Evolutionary conservation across 139 green algal species (phyloP).

Genomic region (Asterochloris erici): DNA sequence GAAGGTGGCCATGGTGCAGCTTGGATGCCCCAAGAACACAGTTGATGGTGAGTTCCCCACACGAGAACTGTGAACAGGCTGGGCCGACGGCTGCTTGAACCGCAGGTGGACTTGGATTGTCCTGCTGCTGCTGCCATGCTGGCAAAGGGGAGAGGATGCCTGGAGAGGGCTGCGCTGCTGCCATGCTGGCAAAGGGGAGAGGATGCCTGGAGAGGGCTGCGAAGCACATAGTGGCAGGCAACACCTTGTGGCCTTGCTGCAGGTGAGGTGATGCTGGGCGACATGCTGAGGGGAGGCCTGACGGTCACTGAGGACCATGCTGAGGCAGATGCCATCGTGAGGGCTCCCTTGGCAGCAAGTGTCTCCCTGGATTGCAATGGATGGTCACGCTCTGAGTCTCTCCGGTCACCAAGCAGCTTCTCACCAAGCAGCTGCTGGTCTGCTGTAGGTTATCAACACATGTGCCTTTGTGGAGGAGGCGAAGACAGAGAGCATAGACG

Average conservation of each 20-base stretch:
- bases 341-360: too few relatives aligned
- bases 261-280: conserved; percentile 89
- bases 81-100: neutral
- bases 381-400: too few relatives aligned
- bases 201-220: too few relatives aligned
- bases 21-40: conserved; percentile 89
- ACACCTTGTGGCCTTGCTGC: neutral
- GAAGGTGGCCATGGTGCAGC: conserved; percentile 21
- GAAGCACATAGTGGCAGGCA: neutral
- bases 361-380: too few relatives aligned
- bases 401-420: too few relatives aligned
- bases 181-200: too few relatives aligned
- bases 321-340: conserved; percentile 67
- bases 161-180: too few relatives aligned
- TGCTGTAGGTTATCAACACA: conserved; percentile 71
- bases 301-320: conserved; percentile 59
- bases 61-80: neutral
- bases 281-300: conserved; percentile 71
- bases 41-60: conserved; percentile 64
- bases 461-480: conserved; percentile 91
- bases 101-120: too few relatives aligned
- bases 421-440: too few relatives aligned
- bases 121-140: too few relatives aligned
- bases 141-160: too few relatives aligned
- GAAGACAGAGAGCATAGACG: conserved; percentile 81